These are phyloP conservation scores for Boletellus sp. DNA, from an alignment of 1,284 basidiomycete species.

Conservation along the genomic window DNA sequence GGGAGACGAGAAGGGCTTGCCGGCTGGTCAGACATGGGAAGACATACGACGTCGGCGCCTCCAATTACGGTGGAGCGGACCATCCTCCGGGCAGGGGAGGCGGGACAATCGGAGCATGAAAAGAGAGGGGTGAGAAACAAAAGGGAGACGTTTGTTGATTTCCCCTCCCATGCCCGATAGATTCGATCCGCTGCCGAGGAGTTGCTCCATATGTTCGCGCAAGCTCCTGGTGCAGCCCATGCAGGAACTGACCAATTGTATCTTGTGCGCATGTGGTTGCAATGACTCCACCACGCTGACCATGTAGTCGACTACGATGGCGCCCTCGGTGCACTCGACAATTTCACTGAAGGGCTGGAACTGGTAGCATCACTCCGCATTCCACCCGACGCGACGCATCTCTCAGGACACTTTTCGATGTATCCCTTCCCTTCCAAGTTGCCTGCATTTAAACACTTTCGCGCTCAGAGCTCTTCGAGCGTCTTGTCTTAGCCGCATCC, in stretches of 20 bases:
- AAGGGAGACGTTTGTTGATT: slow-evolving; percentile 23
- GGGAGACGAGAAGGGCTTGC: not conserved
- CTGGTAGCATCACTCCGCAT: slow-evolving; percentile 52
- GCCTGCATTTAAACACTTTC: slow-evolving; percentile 83
- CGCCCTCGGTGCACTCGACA: slow-evolving; percentile 78
- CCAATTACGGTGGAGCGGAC: slow-evolving; percentile 26
- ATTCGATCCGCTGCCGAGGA: too few relatives aligned
- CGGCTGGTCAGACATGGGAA: not conserved
- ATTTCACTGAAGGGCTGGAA: slow-evolving; percentile 82
- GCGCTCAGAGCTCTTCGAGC: slow-evolving; percentile 80
- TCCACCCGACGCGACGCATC: slow-evolving; percentile 3
- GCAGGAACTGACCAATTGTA: slow-evolving; percentile 6
- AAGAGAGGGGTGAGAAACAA: slow-evolving; percentile 1
- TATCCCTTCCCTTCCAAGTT: slow-evolving; percentile 85
- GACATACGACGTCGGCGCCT: slow-evolving; percentile 11
- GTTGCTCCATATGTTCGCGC: too few relatives aligned
- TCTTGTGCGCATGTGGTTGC: not conserved
- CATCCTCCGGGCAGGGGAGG: slow-evolving; percentile 16
- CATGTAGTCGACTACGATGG: slow-evolving; percentile 86
- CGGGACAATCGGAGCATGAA: slow-evolving; percentile 10
- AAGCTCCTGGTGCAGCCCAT: too few relatives aligned
- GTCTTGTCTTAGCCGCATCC: too few relatives aligned
- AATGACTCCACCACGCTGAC: slow-evolving; percentile 70
- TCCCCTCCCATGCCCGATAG: slow-evolving; percentile 42
- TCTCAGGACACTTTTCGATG: slow-evolving; percentile 65